Evolutionary conservation across 139 green algal species (phyloP).

Genomic region (Picochlorum sp.): DNA sequence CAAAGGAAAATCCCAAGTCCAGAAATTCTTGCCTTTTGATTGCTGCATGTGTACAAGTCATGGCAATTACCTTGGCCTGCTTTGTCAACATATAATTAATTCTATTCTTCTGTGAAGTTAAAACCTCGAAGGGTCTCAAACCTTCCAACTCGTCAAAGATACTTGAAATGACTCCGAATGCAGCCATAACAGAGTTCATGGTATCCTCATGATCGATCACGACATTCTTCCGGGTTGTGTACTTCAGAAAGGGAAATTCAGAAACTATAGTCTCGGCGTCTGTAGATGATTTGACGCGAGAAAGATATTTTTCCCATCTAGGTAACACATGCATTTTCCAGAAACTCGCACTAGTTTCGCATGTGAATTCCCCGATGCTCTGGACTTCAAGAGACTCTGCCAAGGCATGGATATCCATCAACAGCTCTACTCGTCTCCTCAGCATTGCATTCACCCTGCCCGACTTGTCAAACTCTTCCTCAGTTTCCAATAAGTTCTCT

Average conservation of each 20-base stretch:
- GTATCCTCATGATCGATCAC: background rate
- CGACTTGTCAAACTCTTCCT: constrained; percentile 72
- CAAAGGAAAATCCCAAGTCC: constrained; percentile 88
- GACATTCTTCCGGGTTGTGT: constrained; percentile 68
- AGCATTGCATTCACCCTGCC: constrained; percentile 95
- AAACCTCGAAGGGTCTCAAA: constrained; percentile 92
- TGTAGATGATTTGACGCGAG: constrained; percentile 20
- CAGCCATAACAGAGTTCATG: constrained; percentile 48
- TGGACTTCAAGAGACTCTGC: constrained; percentile 35
- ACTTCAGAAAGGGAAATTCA: constrained; percentile 86
- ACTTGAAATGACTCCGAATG: constrained; percentile 77
- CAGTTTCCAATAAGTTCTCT: constrained; percentile 85
- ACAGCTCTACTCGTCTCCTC: constrained; percentile 74
- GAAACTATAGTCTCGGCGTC: constrained; percentile 16
- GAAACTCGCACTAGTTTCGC: constrained; percentile 93
- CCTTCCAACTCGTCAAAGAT: constrained; percentile 97
- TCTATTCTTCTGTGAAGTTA: constrained; percentile 56
- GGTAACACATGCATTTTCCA: constrained; percentile 93
- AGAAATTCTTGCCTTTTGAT: constrained; percentile 94
- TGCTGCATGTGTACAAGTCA: constrained; percentile 98
- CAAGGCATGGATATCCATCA: constrained; percentile 78
- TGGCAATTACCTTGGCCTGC: constrained; percentile 97
- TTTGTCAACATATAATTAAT: constrained; percentile 95
- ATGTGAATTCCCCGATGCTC: constrained; percentile 64
- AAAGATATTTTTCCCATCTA: constrained; percentile 69